Evolutionary conservation across 192 early-diverging fungal species (phyloP).

Genomic region (Mortierella hygrophila): DNA sequence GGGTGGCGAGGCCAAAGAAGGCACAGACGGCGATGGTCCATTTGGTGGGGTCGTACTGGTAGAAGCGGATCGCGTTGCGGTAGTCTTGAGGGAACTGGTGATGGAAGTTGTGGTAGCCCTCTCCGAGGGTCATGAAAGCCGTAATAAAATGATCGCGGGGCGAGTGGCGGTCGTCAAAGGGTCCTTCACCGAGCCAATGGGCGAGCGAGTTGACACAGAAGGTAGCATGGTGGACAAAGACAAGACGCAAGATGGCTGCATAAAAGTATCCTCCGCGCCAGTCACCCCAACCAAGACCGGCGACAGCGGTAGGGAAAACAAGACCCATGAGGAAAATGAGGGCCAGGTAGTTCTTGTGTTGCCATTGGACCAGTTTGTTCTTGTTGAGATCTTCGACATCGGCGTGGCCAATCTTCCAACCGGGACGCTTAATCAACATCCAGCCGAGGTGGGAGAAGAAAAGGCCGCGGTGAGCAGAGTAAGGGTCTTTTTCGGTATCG

Average conservation of each 20-base stretch:
- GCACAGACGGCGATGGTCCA: constrained; percentile 80
- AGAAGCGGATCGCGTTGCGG: constrained; percentile 83
- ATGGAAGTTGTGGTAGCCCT: constrained; percentile 93
- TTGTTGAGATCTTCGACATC: constrained; percentile 86
- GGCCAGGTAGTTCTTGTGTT: constrained; percentile 81
- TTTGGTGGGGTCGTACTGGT: constrained; percentile 91
- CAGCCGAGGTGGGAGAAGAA: constrained; percentile 89
- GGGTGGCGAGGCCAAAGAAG: constrained; percentile 75
- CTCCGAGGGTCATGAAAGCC: constrained; percentile 83
- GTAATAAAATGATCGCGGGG: constrained; percentile 89
- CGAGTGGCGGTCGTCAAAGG: constrained; percentile 88
- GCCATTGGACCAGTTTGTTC: constrained; percentile 78
- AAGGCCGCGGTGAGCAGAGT: constrained; percentile 83
- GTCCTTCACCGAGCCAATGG: constrained; percentile 81
- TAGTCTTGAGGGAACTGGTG: constrained; percentile 92
- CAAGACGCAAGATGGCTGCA: constrained; percentile 80
- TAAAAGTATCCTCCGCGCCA: constrained; percentile 85
- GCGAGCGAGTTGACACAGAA: constrained; percentile 93
- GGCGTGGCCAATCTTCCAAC: constrained; percentile 79
- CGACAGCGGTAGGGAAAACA: constrained; percentile 83
- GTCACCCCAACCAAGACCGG: constrained; percentile 88
- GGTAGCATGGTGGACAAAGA: constrained; percentile 88
- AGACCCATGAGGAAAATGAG: constrained; percentile 83
- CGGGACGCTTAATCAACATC: constrained; percentile 88
- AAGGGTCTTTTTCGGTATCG: constrained; percentile 89